These are phyloP conservation scores for Acanthamoeba lenticulata DNA, from an alignment of 208 protist genomes.

Conservation along the genomic window DNA sequence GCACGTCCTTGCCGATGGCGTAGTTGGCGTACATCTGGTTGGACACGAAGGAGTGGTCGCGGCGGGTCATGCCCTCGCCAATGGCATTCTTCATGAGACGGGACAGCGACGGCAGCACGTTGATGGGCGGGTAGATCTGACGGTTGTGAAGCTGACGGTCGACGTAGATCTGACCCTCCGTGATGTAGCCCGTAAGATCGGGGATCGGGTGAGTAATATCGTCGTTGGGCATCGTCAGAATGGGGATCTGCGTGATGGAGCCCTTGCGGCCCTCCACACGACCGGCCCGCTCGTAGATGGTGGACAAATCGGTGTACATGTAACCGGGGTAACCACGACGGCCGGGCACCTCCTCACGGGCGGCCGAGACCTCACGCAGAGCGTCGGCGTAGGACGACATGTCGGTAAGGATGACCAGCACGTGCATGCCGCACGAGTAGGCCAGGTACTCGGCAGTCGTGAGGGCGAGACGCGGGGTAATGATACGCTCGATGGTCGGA, in stretches of 20 bases:
- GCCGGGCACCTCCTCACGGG: slow-evolving; percentile 99
- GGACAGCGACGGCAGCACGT: slow-evolving; percentile 99
- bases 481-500: slow-evolving; percentile 99
- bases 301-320: slow-evolving; percentile 99
- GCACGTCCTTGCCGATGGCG: slow-evolving; percentile 99
- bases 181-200: slow-evolving; percentile 99
- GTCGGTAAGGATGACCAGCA: slow-evolving; percentile 99
- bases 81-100: slow-evolving; percentile 99
- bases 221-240: slow-evolving; percentile 99
- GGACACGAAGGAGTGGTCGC: slow-evolving; percentile 98
- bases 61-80: slow-evolving; percentile 98
- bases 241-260: slow-evolving; percentile 99
- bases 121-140: slow-evolving; percentile 99
- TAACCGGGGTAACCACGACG: slow-evolving; percentile 99
- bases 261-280: slow-evolving; percentile 98
- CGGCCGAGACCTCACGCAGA: slow-evolving; percentile 99
- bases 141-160: slow-evolving; percentile 99
- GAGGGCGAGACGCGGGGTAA: slow-evolving; percentile 99
- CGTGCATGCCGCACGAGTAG: slow-evolving; percentile 99
- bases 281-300: slow-evolving; percentile 99
- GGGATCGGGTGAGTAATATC: slow-evolving; percentile 99
- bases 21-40: slow-evolving; percentile 99
- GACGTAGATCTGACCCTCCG: slow-evolving; percentile 99
- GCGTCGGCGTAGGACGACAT: slow-evolving; percentile 99
- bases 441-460: slow-evolving; percentile 99